Conservation (phyloP, 2,329 filamentous ascomycete genomes). For the Colletotrichum magnum region DNA sequence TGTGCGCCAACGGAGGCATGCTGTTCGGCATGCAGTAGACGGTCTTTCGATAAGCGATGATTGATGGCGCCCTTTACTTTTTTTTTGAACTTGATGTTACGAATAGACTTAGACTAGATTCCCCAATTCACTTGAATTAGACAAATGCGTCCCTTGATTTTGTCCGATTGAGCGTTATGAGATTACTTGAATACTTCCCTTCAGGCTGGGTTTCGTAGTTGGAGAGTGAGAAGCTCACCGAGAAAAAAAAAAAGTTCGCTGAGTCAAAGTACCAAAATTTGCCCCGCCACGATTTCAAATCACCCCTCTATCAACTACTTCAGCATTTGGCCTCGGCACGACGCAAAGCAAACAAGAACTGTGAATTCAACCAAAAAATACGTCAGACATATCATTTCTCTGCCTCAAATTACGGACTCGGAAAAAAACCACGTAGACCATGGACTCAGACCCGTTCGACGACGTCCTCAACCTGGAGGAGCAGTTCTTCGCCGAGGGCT, state of each 20-base stretch:
- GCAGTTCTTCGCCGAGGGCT: constrained; percentile 86
- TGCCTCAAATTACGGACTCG: neutral
- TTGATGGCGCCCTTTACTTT: neutral
- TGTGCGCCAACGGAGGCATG: constrained; percentile 87
- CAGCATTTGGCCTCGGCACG: constrained; percentile 1
- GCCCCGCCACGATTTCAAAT: constrained; percentile 35
- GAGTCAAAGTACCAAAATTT: constrained; percentile 36
- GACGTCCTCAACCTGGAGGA: constrained; percentile 73
- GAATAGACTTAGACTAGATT: constrained; percentile 32
- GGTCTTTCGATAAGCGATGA: neutral
- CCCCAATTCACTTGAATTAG: neutral
- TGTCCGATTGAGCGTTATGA: neutral
- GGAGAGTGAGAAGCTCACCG: constrained; percentile 29
- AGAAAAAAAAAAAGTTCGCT: constrained; percentile 29
- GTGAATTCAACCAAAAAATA: too few species aligned
- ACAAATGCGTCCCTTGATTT: neutral
- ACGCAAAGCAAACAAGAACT: neutral
- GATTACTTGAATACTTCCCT: neutral
- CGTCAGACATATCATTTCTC: too few species aligned
- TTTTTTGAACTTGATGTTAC: neutral
- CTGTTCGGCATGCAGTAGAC: constrained; percentile 50
- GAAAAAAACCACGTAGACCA: constrained; percentile 34
- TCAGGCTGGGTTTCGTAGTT: neutral
- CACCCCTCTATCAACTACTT: constrained; percentile 27
- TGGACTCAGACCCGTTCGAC: constrained; percentile 67